Conservation (phyloP, 1,284 basidiomycete species). For the Leccinum pseudoinsigne region DNA sequence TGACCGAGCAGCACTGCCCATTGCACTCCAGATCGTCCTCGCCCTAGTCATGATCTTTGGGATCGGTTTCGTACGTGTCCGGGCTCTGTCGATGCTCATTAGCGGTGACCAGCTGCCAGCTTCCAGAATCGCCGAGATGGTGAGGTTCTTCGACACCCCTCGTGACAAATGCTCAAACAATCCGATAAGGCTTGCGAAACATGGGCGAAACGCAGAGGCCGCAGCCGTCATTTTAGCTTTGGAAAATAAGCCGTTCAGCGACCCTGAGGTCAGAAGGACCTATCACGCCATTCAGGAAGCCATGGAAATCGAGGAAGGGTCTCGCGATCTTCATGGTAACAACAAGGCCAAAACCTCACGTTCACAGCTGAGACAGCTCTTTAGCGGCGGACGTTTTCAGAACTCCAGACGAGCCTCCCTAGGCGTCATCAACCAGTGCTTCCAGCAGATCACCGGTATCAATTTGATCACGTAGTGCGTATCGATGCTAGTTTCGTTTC, state of each 20-base stretch:
- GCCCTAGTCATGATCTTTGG: conserved; percentile 59
- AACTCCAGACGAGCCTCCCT: conserved; percentile 63
- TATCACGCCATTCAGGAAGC: too few species aligned
- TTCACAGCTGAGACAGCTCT: conserved; percentile 45
- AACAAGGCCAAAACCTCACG: conserved; percentile 3
- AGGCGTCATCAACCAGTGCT: conserved; percentile 63
- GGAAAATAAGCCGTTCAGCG: conserved; percentile 52
- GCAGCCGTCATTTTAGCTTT: conserved; percentile 56
- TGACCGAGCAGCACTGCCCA: conserved; percentile 41
- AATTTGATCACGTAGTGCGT: conserved; percentile 65
- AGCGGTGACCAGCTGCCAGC: not conserved
- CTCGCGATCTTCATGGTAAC: too few species aligned
- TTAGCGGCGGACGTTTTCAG: conserved; percentile 58
- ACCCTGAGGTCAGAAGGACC: conserved; percentile 24
- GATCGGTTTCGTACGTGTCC: conserved; percentile 50
- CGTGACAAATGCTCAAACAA: not conserved
- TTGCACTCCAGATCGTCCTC: conserved; percentile 65
- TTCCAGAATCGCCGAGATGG: not conserved
- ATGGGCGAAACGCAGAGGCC: conserved; percentile 60
- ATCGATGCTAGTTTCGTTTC: not conserved
- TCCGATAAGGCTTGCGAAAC: conserved; percentile 50
- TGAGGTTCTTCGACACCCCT: not conserved
- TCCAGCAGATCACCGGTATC: conserved; percentile 67
- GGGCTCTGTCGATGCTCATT: not conserved
- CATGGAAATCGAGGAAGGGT: conserved; percentile 35